phyloP scores from a whole-genome alignment of 805 yeast genomes.

The Blastobotrys parvus region DNA sequence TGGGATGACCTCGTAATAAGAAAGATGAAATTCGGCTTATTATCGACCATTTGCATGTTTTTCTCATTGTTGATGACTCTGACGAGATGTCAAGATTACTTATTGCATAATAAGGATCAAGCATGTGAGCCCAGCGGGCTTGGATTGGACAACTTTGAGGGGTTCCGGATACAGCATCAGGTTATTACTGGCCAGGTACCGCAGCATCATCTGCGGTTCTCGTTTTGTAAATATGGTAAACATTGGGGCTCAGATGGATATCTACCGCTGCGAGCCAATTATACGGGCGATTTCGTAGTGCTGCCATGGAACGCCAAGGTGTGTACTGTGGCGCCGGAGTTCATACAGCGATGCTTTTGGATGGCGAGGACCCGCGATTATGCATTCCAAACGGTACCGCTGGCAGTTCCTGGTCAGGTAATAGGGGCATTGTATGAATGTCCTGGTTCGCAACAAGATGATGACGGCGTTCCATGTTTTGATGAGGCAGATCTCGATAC shows the following conservation, averaged over 20 bases:
- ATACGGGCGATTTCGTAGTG: background rate
- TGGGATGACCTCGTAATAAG: too few relatives aligned
- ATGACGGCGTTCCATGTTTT: background rate
- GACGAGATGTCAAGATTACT: too few relatives aligned
- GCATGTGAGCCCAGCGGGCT: constrained; percentile 13
- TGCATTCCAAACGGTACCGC: constrained; percentile 4
- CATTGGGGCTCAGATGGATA: background rate
- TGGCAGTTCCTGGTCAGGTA: constrained; percentile 14
- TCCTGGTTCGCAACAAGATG: constrained; percentile 10
- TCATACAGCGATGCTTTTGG: constrained; percentile 12
- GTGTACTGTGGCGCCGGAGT: constrained; percentile 8
- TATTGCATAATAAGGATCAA: background rate
- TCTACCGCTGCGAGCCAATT: background rate
- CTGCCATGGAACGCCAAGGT: constrained; percentile 17
- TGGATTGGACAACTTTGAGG: constrained; percentile 13
- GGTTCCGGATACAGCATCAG: constrained; percentile 18
- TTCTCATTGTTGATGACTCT: too few relatives aligned
- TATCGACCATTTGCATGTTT: too few relatives aligned
- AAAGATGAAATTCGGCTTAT: too few relatives aligned
- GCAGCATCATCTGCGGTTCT: background rate
- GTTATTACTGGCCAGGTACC: constrained; percentile 1
- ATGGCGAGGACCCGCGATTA: constrained; percentile 16
- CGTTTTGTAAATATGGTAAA: background rate
- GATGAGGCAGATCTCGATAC: constrained; percentile 7
- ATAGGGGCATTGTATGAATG: constrained; percentile 21